Percentiles rank a stretch among this genome's conserved stretches.
Evolutionary conservation across 2,329 filamentous ascomycete species (phyloP).

Genomic region (Esteya vermicola): DNA sequence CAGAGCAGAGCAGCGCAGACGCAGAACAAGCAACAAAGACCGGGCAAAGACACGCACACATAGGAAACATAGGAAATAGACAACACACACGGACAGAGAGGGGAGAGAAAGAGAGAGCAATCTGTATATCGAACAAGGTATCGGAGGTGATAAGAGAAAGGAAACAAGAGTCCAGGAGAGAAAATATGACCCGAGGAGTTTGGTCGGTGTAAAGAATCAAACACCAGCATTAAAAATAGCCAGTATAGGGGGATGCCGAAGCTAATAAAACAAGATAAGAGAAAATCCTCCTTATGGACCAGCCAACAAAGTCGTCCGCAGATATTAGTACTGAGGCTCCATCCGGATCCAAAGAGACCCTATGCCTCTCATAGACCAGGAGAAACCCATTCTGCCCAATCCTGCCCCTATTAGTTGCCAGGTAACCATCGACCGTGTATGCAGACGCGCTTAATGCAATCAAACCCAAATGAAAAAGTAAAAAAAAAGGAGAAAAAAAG

Average conservation of each 20-base stretch:
- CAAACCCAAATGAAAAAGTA: background rate
- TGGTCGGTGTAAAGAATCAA: slow-evolving; percentile 2
- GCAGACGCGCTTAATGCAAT: slow-evolving; percentile 12
- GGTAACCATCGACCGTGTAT: slow-evolving; percentile 22
- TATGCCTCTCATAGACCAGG: slow-evolving; percentile 21
- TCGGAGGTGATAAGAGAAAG: slow-evolving; percentile 10
- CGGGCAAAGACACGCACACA: no score
- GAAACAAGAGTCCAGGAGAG: slow-evolving; percentile 10
- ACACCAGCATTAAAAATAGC: slow-evolving; percentile 21
- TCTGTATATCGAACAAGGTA: slow-evolving; percentile 31
- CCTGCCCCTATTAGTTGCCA: slow-evolving; percentile 29
- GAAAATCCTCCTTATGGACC: slow-evolving; percentile 29
- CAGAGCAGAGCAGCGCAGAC: background rate
- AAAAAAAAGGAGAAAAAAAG: slow-evolving; percentile 10
- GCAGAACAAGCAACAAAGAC: no score
- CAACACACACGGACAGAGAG: background rate
- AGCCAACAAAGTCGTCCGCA: slow-evolving; percentile 31
- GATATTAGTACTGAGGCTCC: slow-evolving; percentile 24
- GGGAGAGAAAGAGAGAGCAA: slow-evolving; percentile 6
- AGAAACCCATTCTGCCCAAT: slow-evolving; percentile 21
- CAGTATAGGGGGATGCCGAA: slow-evolving; percentile 25
- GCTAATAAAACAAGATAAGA: slow-evolving; percentile 26
- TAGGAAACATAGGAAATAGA: background rate
- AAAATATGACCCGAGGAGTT: slow-evolving; percentile 11
- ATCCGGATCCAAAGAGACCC: slow-evolving; percentile 13